Conservation (phyloP, 2,329 filamentous ascomycete genomes). For the Trichoderma semiorbis region DNA sequence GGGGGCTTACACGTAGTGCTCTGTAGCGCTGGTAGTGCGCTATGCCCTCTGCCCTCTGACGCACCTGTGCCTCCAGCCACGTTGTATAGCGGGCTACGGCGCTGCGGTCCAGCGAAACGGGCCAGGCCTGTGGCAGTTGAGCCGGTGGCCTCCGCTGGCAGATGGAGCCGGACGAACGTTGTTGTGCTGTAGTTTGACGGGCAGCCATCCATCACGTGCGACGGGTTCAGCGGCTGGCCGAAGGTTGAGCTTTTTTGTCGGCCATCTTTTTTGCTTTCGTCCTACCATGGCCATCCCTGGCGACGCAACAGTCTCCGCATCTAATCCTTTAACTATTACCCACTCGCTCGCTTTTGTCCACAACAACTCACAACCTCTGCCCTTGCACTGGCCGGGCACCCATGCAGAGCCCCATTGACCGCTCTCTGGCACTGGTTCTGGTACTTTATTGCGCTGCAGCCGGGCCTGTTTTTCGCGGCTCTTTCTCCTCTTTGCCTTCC, state of each 20-base stretch:
- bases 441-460: constrained; percentile 7
- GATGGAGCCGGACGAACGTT: background rate
- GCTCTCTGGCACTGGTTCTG: constrained; percentile 11
- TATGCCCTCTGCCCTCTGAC: background rate
- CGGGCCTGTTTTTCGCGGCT: constrained; percentile 2
- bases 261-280: background rate
- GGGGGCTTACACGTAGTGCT: background rate
- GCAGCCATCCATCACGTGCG: constrained; percentile 5
- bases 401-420: constrained; percentile 22
- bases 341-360: constrained; percentile 1
- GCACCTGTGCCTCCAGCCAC: background rate
- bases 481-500: constrained; percentile 15
- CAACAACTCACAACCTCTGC: constrained; percentile 18
- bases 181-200: background rate
- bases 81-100: constrained; percentile 6
- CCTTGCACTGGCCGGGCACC: constrained; percentile 19
- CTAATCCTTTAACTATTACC: constrained; percentile 12
- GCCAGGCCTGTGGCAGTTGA: background rate
- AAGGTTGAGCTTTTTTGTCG: background rate
- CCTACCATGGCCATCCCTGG: background rate
- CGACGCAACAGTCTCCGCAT: constrained; percentile 17
- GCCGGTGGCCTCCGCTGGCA: constrained; percentile 1
- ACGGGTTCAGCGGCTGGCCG: background rate
- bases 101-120: background rate
- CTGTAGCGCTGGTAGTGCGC: background rate